These are phyloP conservation scores for Clathrospora elynae DNA, from an alignment of 2,329 filamentous ascomycete species.

Conservation along the genomic window DNA sequence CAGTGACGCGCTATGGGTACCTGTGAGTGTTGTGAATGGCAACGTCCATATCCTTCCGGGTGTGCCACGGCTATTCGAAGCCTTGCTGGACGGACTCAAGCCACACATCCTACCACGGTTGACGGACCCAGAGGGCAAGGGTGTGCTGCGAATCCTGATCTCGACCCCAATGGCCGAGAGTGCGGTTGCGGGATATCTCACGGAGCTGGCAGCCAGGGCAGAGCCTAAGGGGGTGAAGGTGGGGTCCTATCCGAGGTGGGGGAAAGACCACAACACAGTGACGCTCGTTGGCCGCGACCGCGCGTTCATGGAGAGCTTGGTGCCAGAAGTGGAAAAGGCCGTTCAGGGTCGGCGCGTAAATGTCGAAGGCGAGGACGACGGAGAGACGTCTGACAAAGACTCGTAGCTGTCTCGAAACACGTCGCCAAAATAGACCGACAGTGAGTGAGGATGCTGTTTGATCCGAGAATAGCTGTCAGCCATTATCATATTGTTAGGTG, in stretches of 20 bases:
- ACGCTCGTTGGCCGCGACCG: constrained; percentile 80
- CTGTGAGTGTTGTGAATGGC: constrained; percentile 83
- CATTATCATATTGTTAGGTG: constrained; percentile 16
- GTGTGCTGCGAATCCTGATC: constrained; percentile 77
- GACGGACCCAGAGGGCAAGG: constrained; percentile 79
- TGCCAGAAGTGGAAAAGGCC: constrained; percentile 76
- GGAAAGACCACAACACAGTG: constrained; percentile 83
- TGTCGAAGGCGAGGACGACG: constrained; percentile 67
- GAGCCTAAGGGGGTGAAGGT: constrained; percentile 83
- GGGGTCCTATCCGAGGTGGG: constrained; percentile 93
- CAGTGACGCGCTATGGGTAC: constrained; percentile 85
- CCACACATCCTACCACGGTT: constrained; percentile 72
- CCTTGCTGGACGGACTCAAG: constrained; percentile 76
- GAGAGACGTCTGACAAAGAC: constrained; percentile 47
- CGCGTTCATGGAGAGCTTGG: constrained; percentile 76
- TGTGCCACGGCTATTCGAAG: constrained; percentile 82
- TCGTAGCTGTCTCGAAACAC: constrained; percentile 33
- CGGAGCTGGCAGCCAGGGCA: constrained; percentile 74
- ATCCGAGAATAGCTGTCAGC: constrained; percentile 21
- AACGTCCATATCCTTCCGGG: constrained; percentile 94
- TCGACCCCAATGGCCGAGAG: constrained; percentile 89
- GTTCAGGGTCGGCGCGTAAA: constrained; percentile 73
- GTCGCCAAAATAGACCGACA: constrained; percentile 26
- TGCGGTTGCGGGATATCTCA: constrained; percentile 79
- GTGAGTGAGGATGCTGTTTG: constrained; percentile 16